phyloP scores from a whole-genome alignment of 2,329 filamentous ascomycete genomes.

The Pseudogymnoascus sp. region DNA sequence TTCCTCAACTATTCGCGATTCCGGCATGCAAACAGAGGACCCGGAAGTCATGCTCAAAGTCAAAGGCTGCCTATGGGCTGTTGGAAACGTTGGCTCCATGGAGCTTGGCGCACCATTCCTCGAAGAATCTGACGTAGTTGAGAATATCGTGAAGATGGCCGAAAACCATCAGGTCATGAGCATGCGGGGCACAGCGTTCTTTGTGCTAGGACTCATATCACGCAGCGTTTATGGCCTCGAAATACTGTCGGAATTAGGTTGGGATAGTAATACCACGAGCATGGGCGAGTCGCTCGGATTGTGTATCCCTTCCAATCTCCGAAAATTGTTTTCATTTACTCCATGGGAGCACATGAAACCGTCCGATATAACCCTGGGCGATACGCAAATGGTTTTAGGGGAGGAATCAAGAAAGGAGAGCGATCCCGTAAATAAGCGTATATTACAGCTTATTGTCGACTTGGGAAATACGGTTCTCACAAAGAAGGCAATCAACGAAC shows the following conservation, averaged over 20 bases:
- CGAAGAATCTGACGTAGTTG: slow-evolving; percentile 81
- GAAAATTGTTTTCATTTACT: slow-evolving; percentile 66
- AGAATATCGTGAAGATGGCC: slow-evolving; percentile 80
- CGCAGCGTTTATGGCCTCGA: slow-evolving; percentile 86
- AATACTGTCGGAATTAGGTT: slow-evolving; percentile 81
- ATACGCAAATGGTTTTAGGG: slow-evolving; percentile 40
- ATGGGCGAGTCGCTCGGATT: slow-evolving; percentile 79
- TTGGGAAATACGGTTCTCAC: slow-evolving; percentile 90
- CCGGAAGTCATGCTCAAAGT: slow-evolving; percentile 82
- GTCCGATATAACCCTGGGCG: slow-evolving; percentile 29
- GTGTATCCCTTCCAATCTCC: slow-evolving; percentile 74
- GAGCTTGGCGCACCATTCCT: slow-evolving; percentile 92
- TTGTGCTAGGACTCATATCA: slow-evolving; percentile 87
- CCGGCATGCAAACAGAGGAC: slow-evolving; percentile 79
- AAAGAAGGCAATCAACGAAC: slow-evolving; percentile 75
- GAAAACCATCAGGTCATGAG: slow-evolving; percentile 85
- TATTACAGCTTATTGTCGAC: slow-evolving; percentile 78
- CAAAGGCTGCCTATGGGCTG: slow-evolving; percentile 94
- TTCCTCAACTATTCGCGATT: slow-evolving; percentile 77
- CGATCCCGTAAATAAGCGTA: slow-evolving; percentile 60
- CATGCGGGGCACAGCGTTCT: slow-evolving; percentile 90
- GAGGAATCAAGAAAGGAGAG: slow-evolving; percentile 45
- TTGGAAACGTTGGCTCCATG: slow-evolving; percentile 97
- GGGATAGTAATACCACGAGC: slow-evolving; percentile 83
- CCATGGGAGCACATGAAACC: slow-evolving; percentile 43